phyloP scores from a whole-genome alignment of 768 basidiomycete genomes.

The Lyophyllum shimeji region DNA sequence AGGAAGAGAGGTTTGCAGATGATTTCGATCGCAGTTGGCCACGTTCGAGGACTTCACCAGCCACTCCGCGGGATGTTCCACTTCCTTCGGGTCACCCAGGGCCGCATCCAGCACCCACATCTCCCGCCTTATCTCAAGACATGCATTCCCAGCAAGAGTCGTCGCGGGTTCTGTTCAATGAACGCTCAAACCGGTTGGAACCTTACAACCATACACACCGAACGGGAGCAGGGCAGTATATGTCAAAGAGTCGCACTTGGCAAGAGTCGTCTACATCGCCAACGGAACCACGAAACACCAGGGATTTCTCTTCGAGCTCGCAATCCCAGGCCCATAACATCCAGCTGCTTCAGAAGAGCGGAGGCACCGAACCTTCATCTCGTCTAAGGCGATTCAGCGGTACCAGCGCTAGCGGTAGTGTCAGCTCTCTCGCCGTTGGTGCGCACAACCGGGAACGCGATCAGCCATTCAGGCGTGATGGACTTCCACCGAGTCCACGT shows the following conservation, averaged over 20 bases:
- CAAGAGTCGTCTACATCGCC: conserved; percentile 38
- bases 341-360: conserved; percentile 62
- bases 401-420: conserved; percentile 23
- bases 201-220: conserved; percentile 64
- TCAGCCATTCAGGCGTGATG: conserved; percentile 32
- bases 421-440: conserved; percentile 21
- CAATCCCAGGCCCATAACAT: conserved; percentile 32
- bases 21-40: conserved; percentile 98
- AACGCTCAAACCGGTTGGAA: conserved; percentile 87
- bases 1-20: conserved; percentile 88
- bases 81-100: conserved; percentile 22
- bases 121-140: conserved; percentile 34
- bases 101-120: conserved; percentile 26
- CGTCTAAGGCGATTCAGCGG: conserved; percentile 34
- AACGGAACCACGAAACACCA: conserved; percentile 41
- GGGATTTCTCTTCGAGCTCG: conserved; percentile 42
- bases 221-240: conserved; percentile 36
- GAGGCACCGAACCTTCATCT: conserved; percentile 25
- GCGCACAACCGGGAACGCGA: conserved; percentile 24
- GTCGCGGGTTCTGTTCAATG: conserved; percentile 90
- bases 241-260: conserved; percentile 43
- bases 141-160: conserved; percentile 53
- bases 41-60: conserved; percentile 56
- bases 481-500: conserved; percentile 37
- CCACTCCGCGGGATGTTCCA: conserved; percentile 41